Evolutionary conservation across 495 filamentous ascomycete genomes (phyloP), one percentile per base, ranked within the genome.

Genomic region (Hypoxylon subgilvum): DNA sequence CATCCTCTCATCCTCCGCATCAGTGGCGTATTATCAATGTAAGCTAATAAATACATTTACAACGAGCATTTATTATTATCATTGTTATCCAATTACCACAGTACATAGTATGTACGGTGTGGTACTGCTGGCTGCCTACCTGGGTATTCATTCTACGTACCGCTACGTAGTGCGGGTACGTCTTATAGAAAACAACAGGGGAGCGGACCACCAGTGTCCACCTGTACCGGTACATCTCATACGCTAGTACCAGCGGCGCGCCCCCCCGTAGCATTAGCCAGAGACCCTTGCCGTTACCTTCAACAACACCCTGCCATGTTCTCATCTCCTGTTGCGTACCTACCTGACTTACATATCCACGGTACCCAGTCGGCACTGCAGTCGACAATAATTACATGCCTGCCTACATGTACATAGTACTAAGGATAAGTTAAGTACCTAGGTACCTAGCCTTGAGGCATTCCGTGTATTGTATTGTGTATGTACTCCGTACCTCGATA

Each of bases 1-100:
- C 53, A 56, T 61, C 62, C 60, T 52, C 57, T 56, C 57, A 65
- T 63, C 62, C 55, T 66, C 66, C 61, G 53, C 74, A 75, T 74
- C 72, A 70, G 72, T 76, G 74, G 74, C 74, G 72, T n/a, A n/a
- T n/a, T n/a, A n/a, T n/a, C n/a, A n/a, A n/a, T n/a, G n/a, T 71
- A 54, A 71, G 64, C 66, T 76, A 72, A 51, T 43, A 51, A 38
- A n/a, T 38, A 17, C 5, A 38, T 4, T n/a, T 8, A 38, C 13
- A 8, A 57, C 42, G 43, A 64, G 44, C 44, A 36, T 4, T 54
- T 63, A 49, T 57, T 52, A 41, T 52, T n/a, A n/a, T n/a, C n/a
- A n/a, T n/a, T n/a, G n/a, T n/a, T n/a, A n/a, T n/a, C n/a, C n/a
- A n/a, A n/a, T n/a, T n/a, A n/a, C n/a, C n/a, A n/a, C n/a, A n/a